Evolutionary conservation across 2,329 filamentous ascomycete species (phyloP), one percentile per base, ranked within the genome.

Genomic region (Dothideomycetes sp.): DNA sequence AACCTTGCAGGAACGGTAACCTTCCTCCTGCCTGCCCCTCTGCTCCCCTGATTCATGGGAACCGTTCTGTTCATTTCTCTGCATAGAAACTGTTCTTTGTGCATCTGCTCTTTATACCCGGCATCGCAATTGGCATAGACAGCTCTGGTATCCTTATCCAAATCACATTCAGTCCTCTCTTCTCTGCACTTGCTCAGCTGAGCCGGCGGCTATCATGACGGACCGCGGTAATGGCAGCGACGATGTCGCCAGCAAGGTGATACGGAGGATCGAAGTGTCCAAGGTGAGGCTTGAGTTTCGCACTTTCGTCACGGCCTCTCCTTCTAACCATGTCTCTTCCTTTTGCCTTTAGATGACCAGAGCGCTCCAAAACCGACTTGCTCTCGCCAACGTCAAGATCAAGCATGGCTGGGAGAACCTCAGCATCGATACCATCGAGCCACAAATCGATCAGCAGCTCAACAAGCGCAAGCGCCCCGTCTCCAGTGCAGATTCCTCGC

Each of bases 381-480:
- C 91, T 43, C 77, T 96, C 48, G 91, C 91, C 58, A 91, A 93
- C 63, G 91, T 95, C 74, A 96, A 96, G 68, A 87, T 91, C 50
- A 87, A 93, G 64, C 83, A 94, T 66, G 88, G 88, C 59, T 93
- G 87, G 80, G 83, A 95, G 63, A 84, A 91, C 61, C 74, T 94
- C 58, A 84, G 82, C 47, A 76, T 93, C 55, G 84, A 87, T 58
- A 79, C 72, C 45, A 85, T 94, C 64, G 86, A 94, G 63, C 85
- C 86, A 37, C 83, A 81, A 58, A 68, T 89, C 47, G 81, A 89
- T 57, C 76, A 87, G 57, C 77, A 89, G 63, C 71, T 88, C 57
- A 27, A n/a, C n/a, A 77, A 81, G 64, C 74, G 79, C 51, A 83
- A 81, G 63, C 75, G 82, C 52, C 70, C 79, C 40, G 68, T 69